Base-by-base conservation (phyloP, 345 rosid species). In the Gossypium sturtianum region DNA sequence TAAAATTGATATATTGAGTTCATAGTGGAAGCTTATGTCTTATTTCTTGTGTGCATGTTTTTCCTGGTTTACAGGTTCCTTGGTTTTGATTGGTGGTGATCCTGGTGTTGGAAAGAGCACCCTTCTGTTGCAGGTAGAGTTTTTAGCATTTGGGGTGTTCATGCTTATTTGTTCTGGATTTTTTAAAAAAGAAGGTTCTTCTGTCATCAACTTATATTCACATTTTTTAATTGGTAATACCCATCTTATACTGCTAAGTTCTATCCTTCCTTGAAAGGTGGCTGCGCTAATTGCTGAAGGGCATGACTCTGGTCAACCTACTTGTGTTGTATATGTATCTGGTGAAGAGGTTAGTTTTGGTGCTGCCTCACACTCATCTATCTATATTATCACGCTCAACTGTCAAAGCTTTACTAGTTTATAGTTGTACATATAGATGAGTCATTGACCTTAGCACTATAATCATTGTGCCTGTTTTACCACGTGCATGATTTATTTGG, bases 91-190 rank as follows among this genome's bases (percentile, higher is more conserved):
- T 74, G 93, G 98, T 74, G 98, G 98, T 73, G 97, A 94, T 78
- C 98, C 98, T 63, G 98, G 98, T 74, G 90, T 94, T 78, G 98
- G 98, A 80, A 94, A 94, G 86, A 94, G 98, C 74, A 94, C 98
- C 23, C 79, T 94, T 72, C 78, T 94, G 70, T 84, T 94, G 83
- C 98, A 94, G 91, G 98, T 92, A 74, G 43, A 48, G 62, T 58
- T 53, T 63, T 38, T 48, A 48, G 56, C 12, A 12, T 66, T 66
- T 25, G 1, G 34, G 12, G 20, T 67, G 12, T 49, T 48, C 13
- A 22, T 13, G 6, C n/a, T 47, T 67, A 57, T 7, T 20, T 48
- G 34, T 12, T 12, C 38, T 22, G 12, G 17, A 13, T 2, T 22
- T 34, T 34, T 34, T 34, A 0, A 34, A 34, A 29, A 34, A 34